Conservation (phyloP, 805 yeast species). For the Ogataea angusta region DNA sequence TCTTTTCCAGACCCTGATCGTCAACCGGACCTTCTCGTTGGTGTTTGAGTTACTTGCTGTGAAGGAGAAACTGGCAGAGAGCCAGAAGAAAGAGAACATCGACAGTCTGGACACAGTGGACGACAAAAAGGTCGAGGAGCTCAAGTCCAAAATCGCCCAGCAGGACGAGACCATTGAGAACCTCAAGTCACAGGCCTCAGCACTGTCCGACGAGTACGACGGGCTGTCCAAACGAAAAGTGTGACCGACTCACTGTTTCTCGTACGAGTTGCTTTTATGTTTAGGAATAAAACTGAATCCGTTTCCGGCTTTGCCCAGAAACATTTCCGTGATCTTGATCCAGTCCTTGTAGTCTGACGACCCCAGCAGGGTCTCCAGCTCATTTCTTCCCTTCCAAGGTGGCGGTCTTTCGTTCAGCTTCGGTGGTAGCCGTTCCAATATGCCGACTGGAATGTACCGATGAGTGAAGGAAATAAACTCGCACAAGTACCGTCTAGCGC, state of each 20-base stretch:
- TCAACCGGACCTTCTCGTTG: conserved; percentile 77
- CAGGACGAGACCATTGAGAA: conserved; percentile 64
- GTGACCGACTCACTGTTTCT: conserved; percentile 13
- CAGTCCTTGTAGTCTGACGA: conserved; percentile 86
- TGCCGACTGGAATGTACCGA: conserved; percentile 91
- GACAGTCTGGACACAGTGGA: conserved; percentile 29
- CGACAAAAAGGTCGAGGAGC: conserved; percentile 39
- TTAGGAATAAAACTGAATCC: conserved; percentile 82
- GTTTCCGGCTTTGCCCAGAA: conserved; percentile 80
- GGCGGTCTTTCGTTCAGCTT: conserved; percentile 92
- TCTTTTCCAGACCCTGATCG: conserved; percentile 79
- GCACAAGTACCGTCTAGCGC: conserved; percentile 85
- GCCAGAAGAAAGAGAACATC: conserved; percentile 9
- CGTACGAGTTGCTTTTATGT: conserved; percentile 88
- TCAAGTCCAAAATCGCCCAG: conserved; percentile 49
- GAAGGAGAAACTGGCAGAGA: conserved; percentile 47
- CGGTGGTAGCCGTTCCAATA: conserved; percentile 84
- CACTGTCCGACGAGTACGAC: conserved; percentile 64
- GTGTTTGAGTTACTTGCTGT: conserved; percentile 69
- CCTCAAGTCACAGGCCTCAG: conserved; percentile 69
- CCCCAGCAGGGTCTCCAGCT: conserved; percentile 84
- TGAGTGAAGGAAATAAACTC: conserved; percentile 94
- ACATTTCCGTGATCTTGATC: conserved; percentile 95
- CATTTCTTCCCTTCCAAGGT: conserved; percentile 88
- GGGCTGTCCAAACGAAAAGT: conserved; percentile 6